Conservation (phyloP, 208 protist species). For the Acanthamoeba lenticulata region DNA sequence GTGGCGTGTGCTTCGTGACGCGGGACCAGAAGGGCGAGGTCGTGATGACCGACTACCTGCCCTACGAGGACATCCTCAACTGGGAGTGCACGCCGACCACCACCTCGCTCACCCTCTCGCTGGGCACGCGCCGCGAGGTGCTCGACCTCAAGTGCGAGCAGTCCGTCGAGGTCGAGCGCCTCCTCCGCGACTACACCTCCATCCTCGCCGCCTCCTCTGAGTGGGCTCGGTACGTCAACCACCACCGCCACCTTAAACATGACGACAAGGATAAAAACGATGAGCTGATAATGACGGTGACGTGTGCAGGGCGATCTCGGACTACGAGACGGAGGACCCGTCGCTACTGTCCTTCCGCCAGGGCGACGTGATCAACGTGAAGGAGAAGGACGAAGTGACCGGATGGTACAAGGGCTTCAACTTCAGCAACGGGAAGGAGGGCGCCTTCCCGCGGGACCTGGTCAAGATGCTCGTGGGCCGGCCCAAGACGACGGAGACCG, state of each 20-base stretch:
- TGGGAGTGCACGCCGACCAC: slow-evolving; percentile 49
- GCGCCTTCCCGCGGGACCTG: slow-evolving; percentile 48
- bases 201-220: slow-evolving; percentile 20
- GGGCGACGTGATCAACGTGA: slow-evolving; percentile 64
- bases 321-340: slow-evolving; percentile 26
- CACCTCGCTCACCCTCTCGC: slow-evolving; percentile 18
- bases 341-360: slow-evolving; percentile 55
- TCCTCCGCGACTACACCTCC: slow-evolving; percentile 30
- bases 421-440: background rate
- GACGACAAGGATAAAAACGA: background rate
- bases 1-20: slow-evolving; percentile 58
- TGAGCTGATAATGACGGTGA: too few species aligned
- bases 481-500: slow-evolving; percentile 8
- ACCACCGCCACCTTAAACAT: background rate
- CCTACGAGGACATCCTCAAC: slow-evolving; percentile 48
- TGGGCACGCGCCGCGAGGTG: slow-evolving; percentile 8
- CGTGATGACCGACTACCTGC: slow-evolving; percentile 38
- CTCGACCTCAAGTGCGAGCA: slow-evolving; percentile 49
- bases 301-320: background rate
- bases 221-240: background rate
- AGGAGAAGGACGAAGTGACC: slow-evolving; percentile 10
- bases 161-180: background rate
- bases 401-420: slow-evolving; percentile 59
- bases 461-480: slow-evolving; percentile 49
- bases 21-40: slow-evolving; percentile 65